Percentiles rank a stretch among this genome's conserved stretches.
These are phyloP conservation scores for Populus deltoides DNA, from an alignment of 345 rosid species.

Conservation along the genomic window DNA sequence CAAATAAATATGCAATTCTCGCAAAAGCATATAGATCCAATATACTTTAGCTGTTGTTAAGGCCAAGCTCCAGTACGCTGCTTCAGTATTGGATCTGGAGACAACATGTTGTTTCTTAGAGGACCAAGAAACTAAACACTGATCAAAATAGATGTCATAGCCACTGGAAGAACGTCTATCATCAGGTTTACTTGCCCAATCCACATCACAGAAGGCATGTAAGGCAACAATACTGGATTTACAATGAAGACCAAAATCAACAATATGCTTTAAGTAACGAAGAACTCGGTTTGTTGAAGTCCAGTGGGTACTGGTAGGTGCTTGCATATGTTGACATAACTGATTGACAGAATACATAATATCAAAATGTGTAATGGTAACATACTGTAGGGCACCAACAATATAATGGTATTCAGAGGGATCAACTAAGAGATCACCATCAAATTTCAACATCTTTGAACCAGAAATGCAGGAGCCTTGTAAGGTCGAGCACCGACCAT, in stretches of 20 bases:
- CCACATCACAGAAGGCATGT: not conserved
- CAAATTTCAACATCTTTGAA: not conserved
- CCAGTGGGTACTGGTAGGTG: not conserved
- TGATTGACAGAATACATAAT: not conserved
- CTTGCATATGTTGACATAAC: not conserved
- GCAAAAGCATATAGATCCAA: not conserved
- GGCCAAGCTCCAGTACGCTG: not conserved
- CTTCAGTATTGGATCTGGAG: not conserved
- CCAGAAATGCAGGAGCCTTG: not conserved
- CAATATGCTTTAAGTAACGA: not conserved
- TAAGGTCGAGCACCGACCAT: not conserved
- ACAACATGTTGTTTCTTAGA: not conserved
- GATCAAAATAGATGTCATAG: not conserved
- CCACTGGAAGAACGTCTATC: not conserved
- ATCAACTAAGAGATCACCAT: not conserved
- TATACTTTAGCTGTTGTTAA: not conserved
- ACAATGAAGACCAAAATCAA: not conserved
- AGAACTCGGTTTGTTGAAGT: not conserved
- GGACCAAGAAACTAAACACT: not conserved
- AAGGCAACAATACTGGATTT: not conserved
- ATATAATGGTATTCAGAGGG: not conserved
- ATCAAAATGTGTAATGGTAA: not conserved
- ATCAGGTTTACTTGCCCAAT: not conserved
- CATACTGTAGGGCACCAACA: not conserved
- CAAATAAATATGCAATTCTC: not conserved